Base-by-base conservation (phyloP, 2,329 filamentous ascomycete genomes). In the Sclerotinia trifoliorum region DNA sequence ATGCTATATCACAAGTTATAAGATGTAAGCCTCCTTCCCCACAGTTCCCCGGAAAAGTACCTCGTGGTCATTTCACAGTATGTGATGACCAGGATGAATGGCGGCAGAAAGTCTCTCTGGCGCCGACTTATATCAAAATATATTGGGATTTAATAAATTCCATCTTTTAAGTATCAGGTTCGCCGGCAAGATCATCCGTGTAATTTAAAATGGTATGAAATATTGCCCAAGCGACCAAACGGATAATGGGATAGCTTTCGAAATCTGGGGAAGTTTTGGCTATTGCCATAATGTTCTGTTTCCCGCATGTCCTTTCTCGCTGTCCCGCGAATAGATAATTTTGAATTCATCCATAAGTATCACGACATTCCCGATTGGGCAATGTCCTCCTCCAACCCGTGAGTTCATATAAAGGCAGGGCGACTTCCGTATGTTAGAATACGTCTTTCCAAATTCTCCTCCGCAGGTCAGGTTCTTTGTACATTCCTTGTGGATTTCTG, bases 101-200 rank as follows among this genome's bases (percentile, higher is more conserved):
- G 48, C 46, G 65, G 65, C 48, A 67, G 32, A 67, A 61, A 67
- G 56, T 42, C 46, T 62, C 21, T 52, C 44, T 35, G 48, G 46
- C 35, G 49, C 57, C 56, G 69, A 65, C 68, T 69, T 67, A 70
- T 68, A 71, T 66, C 69, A 35, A 60, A 67, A 69, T 62, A 57
- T 68, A 73, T 73, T 71, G 65, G 56, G 44, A 63, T 60, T 66
- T 49, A 69, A 68, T 68, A 29, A 68, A 68, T 52, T 52, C 29
- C 35, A 44, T 32, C 46, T 65, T 52, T 51, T 54, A 39, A 61
- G 66, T 65, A 65, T 72, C 70, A 70, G 63, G 66, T 61, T 72
- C 57, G 35, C 56, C 70, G 70, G 70, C 65, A 70, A 52, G 24
- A 24, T 68, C 57, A 52, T 63, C 69, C 70, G 71, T 63, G 44